A percentile compares a stretch with the other conserved stretches of the same genome.
Conservation (phyloP, 2,329 filamentous ascomycete genomes). For the Mycosphaerella sp. region DNA sequence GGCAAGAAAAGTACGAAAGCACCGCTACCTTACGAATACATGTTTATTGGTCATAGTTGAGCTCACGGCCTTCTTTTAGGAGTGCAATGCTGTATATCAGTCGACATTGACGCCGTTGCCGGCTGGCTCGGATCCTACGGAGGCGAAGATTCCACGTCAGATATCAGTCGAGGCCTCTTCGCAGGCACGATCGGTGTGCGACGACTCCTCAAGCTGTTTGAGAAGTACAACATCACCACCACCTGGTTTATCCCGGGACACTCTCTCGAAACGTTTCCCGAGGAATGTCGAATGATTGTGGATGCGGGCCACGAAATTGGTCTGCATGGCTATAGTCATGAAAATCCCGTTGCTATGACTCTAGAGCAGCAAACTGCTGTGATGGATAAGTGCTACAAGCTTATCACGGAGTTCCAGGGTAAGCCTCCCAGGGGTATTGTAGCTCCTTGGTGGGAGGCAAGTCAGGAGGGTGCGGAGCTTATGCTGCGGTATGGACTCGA, state of each 20-base stretch:
- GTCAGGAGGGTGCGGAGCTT: conserved; percentile 59
- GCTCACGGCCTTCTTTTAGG: conserved; percentile 16
- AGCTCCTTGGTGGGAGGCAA: conserved; percentile 70
- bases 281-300: conserved; percentile 55
- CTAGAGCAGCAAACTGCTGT: conserved; percentile 70
- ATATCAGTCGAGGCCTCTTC: conserved; percentile 58
- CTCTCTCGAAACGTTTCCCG: conserved; percentile 59
- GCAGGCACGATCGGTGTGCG: conserved; percentile 61
- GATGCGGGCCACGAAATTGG: conserved; percentile 62
- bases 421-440: conserved; percentile 67
- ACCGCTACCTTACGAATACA: too few species aligned
- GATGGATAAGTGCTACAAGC: conserved; percentile 64
- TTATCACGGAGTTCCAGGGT: conserved; percentile 62
- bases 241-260: conserved; percentile 62
- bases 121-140: conserved; percentile 72
- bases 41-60: background rate
- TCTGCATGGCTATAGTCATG: conserved; percentile 66
- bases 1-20: conserved; percentile 8
- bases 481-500: conserved; percentile 61
- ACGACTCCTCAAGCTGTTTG: conserved; percentile 63
- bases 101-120: conserved; percentile 70
- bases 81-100: conserved; percentile 36
- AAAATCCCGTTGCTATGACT: conserved; percentile 66
- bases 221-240: conserved; percentile 65
- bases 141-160: conserved; percentile 63